Base-by-base conservation (phyloP, 805 yeast species). In the Zygosaccharomyces lentus region DNA sequence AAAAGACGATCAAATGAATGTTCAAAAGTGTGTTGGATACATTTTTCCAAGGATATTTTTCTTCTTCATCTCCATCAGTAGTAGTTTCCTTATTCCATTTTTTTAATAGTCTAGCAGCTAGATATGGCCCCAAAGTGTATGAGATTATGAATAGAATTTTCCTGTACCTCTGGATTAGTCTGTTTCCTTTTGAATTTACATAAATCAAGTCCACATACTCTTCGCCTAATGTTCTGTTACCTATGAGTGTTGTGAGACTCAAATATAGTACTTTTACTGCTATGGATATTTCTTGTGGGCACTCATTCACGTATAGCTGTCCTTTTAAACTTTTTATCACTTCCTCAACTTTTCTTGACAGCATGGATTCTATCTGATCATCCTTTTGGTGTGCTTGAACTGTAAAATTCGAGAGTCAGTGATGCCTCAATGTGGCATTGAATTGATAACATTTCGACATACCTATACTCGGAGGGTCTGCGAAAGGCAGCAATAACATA, bases 321-420 rank as follows among this genome's bases (percentile, higher is more conserved):
- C 84, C 84, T 50, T 55, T 78, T 49, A 82, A 52, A 12, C 73
- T 58, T 50, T 76, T 80, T 4, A 82, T 50, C 0, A 78, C 77
- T 16, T 80, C 83, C 32, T 73, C 75, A 2, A 89, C 53, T 52
- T 83, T 80, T 2, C 69, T 64, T 30, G 74, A 69, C 17, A 87
- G 67, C 2, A 76, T 62, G 0, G 74, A 65, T 54, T 82, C 84
- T 35, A 87, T 78, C 55, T 83, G 87, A 3, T 79, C 74, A 64
- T 91, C 99, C 60, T 91, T 91, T 60, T 91, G 97, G 61, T 87
- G 82, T 1, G 97, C 87, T 43, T 96, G 76, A 30, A 91, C 95
- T 72, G 48, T 16, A n/a, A 16, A 15, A 8, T 13, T 29, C 21
- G 3, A 15, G 7, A 19, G 40, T 37, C 27, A 37, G 40, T 37